These are phyloP conservation scores for Xylariales sp. DNA, from an alignment of 2,329 filamentous ascomycete genomes.

Conservation along the genomic window DNA sequence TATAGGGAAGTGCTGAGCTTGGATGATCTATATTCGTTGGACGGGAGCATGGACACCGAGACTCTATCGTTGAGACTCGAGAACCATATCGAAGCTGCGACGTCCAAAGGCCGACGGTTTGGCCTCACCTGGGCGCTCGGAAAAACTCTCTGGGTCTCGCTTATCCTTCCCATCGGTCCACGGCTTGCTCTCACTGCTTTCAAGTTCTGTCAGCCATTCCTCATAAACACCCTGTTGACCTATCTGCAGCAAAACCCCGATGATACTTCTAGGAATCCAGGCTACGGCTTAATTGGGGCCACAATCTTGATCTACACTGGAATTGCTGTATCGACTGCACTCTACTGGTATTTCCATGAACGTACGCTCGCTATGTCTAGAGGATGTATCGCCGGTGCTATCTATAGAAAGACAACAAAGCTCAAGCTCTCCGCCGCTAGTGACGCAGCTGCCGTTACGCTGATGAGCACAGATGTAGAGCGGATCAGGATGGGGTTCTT, in stretches of 20 bases:
- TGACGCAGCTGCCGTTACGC: slow-evolving; percentile 33
- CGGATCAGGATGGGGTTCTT: slow-evolving; percentile 30
- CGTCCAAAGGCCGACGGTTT: slow-evolving; percentile 11
- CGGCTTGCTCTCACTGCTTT: slow-evolving; percentile 24
- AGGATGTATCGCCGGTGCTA: slow-evolving; percentile 24
- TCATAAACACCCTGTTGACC: slow-evolving; percentile 26
- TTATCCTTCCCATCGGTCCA: slow-evolving; percentile 22
- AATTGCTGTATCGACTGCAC: slow-evolving; percentile 32
- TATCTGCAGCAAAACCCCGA: slow-evolving; percentile 21
- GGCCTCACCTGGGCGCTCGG: slow-evolving; percentile 10
- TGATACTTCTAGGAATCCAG: slow-evolving; percentile 16
- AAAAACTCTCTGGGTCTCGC: slow-evolving; percentile 13
- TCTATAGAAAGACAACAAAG: slow-evolving; percentile 28
- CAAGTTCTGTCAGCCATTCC: slow-evolving; percentile 29
- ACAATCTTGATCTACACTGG: slow-evolving; percentile 33
- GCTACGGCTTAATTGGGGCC: slow-evolving; percentile 40
- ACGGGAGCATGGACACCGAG: slow-evolving; percentile 14
- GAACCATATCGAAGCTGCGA: slow-evolving; percentile 9
- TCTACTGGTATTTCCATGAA: slow-evolving; percentile 36
- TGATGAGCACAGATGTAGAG: slow-evolving; percentile 45
- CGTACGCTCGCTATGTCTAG: slow-evolving; percentile 26
- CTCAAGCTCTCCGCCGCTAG: slow-evolving; percentile 11
- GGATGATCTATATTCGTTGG: slow-evolving; percentile 29
- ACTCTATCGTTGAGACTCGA: slow-evolving; percentile 13
- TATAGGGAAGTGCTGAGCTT: slow-evolving; percentile 28